Percentiles rank a stretch among this genome's conserved stretches.
phyloP scores from a whole-genome alignment of 352 stramenopile species.

The Phytophthora ramorum region DNA sequence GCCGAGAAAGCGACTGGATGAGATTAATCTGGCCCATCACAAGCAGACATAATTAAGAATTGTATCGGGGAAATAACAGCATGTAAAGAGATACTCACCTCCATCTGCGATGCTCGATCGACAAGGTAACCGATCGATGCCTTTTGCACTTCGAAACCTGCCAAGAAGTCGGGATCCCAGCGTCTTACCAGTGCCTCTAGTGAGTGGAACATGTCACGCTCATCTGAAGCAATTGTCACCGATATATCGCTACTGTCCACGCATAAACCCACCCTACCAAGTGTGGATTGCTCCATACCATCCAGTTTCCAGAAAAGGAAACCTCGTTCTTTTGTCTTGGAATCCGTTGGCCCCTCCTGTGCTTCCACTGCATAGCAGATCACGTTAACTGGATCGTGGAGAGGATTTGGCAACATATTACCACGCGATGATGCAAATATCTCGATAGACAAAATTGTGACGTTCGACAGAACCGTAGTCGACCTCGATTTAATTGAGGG shows the following conservation, averaged over 20 bases:
- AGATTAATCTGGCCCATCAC: slow-evolving; percentile 61
- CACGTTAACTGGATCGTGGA: slow-evolving; percentile 62
- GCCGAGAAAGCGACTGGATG: slow-evolving; percentile 70
- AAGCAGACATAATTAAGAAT: slow-evolving; percentile 20
- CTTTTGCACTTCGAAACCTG: slow-evolving; percentile 90
- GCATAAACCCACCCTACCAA: slow-evolving; percentile 36
- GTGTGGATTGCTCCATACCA: slow-evolving; percentile 26
- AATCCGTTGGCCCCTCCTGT: slow-evolving; percentile 65
- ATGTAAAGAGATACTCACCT: slow-evolving; percentile 44
- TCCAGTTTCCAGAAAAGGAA: slow-evolving; percentile 48
- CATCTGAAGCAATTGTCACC: slow-evolving; percentile 44
- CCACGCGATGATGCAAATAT: slow-evolving; percentile 65
- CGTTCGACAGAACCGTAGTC: slow-evolving; percentile 56
- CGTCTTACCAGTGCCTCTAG: slow-evolving; percentile 63
- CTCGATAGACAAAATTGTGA: slow-evolving; percentile 86
- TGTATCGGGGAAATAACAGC: neutral
- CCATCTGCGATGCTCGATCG: slow-evolving; percentile 62
- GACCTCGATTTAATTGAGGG: slow-evolving; percentile 30
- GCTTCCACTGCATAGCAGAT: slow-evolving; percentile 79
- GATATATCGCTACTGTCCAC: slow-evolving; percentile 44
- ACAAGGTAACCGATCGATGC: slow-evolving; percentile 82
- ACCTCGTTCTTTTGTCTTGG: slow-evolving; percentile 60
- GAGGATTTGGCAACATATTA: slow-evolving; percentile 74
- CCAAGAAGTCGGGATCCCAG: slow-evolving; percentile 91
- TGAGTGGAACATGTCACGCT: slow-evolving; percentile 64